These are phyloP conservation scores for Penicillium sp. DNA, from an alignment of 2,329 filamentous ascomycete species.

Conservation along the genomic window DNA sequence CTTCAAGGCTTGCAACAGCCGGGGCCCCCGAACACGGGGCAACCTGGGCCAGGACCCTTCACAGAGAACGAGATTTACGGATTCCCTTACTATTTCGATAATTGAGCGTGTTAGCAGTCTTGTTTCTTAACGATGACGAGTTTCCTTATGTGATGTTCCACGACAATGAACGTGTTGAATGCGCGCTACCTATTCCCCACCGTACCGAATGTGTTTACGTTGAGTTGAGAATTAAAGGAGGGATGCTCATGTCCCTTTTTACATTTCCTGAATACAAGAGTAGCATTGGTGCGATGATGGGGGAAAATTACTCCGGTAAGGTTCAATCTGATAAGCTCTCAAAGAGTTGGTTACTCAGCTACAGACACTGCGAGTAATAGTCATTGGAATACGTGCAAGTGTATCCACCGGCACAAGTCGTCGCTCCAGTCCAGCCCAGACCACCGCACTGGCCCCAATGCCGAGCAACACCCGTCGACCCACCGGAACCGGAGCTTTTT, in stretches of 20 bases:
- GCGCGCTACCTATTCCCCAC: neutral
- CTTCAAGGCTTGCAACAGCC: constrained; percentile 8
- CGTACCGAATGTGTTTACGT: neutral
- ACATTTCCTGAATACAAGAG: neutral
- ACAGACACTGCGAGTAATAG: constrained; percentile 34
- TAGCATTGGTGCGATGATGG: neutral
- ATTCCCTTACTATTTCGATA: constrained; percentile 31
- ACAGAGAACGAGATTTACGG: constrained; percentile 16
- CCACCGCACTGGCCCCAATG: constrained; percentile 32
- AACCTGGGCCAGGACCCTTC: constrained; percentile 7
- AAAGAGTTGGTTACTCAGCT: neutral
- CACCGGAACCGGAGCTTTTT: constrained; percentile 4
- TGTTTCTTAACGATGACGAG: constrained; percentile 9
- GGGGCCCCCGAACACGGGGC: constrained; percentile 8
- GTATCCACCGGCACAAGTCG: constrained; percentile 24
- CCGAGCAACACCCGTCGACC: constrained; percentile 15
- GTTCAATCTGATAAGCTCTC: neutral
- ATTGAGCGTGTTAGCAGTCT: constrained; percentile 8
- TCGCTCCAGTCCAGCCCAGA: constrained; percentile 27
- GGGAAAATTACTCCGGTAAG: neutral
- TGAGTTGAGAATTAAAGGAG: too few relatives aligned
- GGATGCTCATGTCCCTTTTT: too few relatives aligned
- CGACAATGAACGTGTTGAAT: neutral
- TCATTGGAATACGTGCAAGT: constrained; percentile 28
- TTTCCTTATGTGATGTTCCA: constrained; percentile 5